Evolutionary conservation across 2,329 filamentous ascomycete genomes (phyloP).

Genomic region (Thelonectria olida): DNA sequence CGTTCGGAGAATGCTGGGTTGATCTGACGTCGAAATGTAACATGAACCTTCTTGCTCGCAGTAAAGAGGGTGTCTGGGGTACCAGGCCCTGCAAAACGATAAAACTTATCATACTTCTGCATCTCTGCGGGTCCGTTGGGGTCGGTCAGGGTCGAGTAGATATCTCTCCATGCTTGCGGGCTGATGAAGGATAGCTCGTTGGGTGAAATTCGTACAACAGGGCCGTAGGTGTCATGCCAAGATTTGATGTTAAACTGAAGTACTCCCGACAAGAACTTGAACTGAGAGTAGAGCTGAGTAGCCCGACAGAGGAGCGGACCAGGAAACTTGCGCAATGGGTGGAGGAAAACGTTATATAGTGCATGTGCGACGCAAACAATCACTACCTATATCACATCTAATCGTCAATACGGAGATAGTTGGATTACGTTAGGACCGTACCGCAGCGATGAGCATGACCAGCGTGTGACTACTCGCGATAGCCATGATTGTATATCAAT

Average conservation of each 20-base stretch:
- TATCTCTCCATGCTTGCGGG: constrained; percentile 1
- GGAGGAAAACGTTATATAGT: constrained; percentile 1
- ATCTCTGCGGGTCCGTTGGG: neutral
- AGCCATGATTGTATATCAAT: too few relatives aligned
- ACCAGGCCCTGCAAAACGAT: neutral
- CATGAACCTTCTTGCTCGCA: neutral
- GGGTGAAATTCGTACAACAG: neutral
- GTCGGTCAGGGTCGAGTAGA: neutral
- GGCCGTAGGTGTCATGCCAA: neutral
- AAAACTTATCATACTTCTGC: neutral
- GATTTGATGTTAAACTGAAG: neutral
- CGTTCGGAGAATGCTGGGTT: constrained; percentile 3
- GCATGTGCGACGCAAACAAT: neutral
- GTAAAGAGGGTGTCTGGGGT: neutral
- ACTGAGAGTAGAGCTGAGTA: neutral
- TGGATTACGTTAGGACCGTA: too few relatives aligned
- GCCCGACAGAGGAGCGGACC: neutral
- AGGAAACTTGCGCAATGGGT: constrained; percentile 1
- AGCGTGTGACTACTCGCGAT: too few relatives aligned
- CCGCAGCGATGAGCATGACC: too few relatives aligned
- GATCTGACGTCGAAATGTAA: neutral
- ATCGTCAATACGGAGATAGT: too few relatives aligned
- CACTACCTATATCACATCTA: too few relatives aligned
- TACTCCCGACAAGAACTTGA: neutral
- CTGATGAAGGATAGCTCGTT: constrained; percentile 3